These are phyloP conservation scores for Emmonsia crescens DNA, from an alignment of 2,329 filamentous ascomycete species.

Conservation along the genomic window DNA sequence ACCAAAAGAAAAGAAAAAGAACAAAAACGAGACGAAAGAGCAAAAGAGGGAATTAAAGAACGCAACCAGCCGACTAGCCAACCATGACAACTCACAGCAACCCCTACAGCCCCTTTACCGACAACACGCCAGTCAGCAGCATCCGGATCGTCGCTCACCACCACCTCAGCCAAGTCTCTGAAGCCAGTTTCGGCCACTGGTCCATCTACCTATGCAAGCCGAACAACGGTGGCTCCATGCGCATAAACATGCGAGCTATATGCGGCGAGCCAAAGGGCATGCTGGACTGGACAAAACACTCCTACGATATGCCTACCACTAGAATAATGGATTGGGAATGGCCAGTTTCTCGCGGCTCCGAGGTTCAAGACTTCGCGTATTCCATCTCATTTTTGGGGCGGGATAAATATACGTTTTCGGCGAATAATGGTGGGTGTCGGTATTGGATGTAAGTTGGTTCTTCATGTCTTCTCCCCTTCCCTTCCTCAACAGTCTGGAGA, in stretches of 20 bases:
- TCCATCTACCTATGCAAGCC: not conserved
- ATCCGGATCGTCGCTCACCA: not conserved
- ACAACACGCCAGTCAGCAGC: not conserved
- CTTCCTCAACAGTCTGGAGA: not conserved
- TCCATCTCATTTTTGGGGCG: not conserved
- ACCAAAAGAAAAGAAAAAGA: not conserved
- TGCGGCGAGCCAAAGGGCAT: not conserved
- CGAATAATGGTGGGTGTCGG: not conserved
- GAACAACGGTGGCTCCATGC: not conserved
- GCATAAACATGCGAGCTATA: slow-evolving; percentile 1
- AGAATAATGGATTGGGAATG: not conserved
- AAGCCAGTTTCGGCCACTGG: not conserved
- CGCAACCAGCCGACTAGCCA: not conserved
- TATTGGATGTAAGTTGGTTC: not conserved
- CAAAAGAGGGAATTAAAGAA: not conserved
- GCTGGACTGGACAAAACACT: not conserved
- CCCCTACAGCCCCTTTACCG: not conserved
- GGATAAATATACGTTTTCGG: not conserved
- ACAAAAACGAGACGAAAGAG: not conserved
- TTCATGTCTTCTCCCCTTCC: not conserved
- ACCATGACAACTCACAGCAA: not conserved
- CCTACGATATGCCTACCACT: not conserved
- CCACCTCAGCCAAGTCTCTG: not conserved
- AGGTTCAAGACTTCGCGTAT: not conserved
- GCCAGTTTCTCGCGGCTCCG: not conserved